Percentiles rank a stretch among this genome's conserved stretches.
These are phyloP conservation scores for Noccaea bulbosa DNA, from an alignment of 345 rosid genomes.

Conservation along the genomic window DNA sequence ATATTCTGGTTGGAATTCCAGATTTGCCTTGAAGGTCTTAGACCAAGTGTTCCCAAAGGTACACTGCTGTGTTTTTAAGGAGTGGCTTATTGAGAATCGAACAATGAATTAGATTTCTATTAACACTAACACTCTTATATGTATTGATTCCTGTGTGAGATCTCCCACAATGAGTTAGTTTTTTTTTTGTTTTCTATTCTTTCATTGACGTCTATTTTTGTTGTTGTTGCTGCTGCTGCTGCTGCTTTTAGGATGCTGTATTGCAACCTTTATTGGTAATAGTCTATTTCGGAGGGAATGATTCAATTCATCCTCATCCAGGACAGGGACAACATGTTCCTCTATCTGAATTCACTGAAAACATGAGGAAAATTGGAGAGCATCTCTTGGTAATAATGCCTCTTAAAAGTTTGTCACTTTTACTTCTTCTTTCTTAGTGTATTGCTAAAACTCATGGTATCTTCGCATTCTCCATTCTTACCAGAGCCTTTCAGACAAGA, in stretches of 20 bases:
- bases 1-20: constrained; percentile 87
- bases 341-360: constrained; percentile 63
- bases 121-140: neutral
- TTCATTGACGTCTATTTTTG: constrained; percentile 10
- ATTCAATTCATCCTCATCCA: constrained; percentile 68
- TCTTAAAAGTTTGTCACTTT: constrained; percentile 13
- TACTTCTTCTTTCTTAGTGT: neutral
- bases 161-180: no score
- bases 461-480: constrained; percentile 14
- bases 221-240: no score
- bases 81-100: neutral
- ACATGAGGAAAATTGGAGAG: constrained; percentile 74
- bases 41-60: constrained; percentile 88
- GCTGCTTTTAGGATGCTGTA: constrained; percentile 55
- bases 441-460: constrained; percentile 9
- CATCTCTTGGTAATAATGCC: constrained; percentile 67
- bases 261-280: constrained; percentile 83
- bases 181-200: neutral
- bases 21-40: constrained; percentile 71
- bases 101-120: no score
- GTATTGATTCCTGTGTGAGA: constrained; percentile 3
- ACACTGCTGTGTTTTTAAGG: neutral
- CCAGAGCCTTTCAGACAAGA: constrained; percentile 81
- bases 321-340: constrained; percentile 91
- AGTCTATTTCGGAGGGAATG: constrained; percentile 95